Percentiles rank a stretch among this genome's conserved stretches.
These are phyloP conservation scores for Fomes fomentarius DNA, from an alignment of 1,284 basidiomycete species.

Conservation along the genomic window DNA sequence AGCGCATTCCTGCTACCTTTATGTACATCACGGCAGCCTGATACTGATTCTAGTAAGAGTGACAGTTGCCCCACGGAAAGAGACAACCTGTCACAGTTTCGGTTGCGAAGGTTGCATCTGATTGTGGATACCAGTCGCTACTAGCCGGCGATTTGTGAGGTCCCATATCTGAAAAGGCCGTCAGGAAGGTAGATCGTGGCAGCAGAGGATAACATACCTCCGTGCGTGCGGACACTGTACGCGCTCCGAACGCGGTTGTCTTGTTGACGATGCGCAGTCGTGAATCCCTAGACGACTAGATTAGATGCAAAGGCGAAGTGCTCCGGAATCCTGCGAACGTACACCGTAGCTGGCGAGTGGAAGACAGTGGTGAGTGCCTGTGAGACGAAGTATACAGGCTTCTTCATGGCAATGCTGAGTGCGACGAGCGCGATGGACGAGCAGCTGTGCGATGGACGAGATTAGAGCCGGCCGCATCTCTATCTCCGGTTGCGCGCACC, in stretches of 20 bases:
- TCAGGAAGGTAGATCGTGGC: background rate
- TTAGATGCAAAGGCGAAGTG: background rate
- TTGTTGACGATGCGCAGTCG: constrained; percentile 12
- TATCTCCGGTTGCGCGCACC: background rate
- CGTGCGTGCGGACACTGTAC: constrained; percentile 16
- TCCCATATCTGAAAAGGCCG: constrained; percentile 15
- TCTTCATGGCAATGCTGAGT: constrained; percentile 55
- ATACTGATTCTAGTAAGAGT: no score
- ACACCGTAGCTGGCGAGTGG: constrained; percentile 64
- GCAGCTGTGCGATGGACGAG: constrained; percentile 41
- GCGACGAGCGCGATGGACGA: constrained; percentile 65
- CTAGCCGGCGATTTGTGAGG: constrained; percentile 14
- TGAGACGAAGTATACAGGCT: constrained; percentile 68
- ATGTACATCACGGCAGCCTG: no score
- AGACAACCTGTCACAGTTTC: constrained; percentile 16
- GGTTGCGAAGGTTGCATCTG: constrained; percentile 17
- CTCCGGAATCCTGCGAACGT: constrained; percentile 29
- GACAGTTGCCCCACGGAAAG: no score
- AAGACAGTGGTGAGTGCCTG: constrained; percentile 67
- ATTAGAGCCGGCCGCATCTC: background rate
- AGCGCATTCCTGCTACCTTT: no score
- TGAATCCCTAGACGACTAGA: background rate
- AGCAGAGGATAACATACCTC: constrained; percentile 2
- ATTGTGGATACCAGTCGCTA: constrained; percentile 16
- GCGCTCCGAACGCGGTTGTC: constrained; percentile 15